Evolutionary conservation across 2,329 filamentous ascomycete species (phyloP).

Genomic region (Cordyceps pruinosa): DNA sequence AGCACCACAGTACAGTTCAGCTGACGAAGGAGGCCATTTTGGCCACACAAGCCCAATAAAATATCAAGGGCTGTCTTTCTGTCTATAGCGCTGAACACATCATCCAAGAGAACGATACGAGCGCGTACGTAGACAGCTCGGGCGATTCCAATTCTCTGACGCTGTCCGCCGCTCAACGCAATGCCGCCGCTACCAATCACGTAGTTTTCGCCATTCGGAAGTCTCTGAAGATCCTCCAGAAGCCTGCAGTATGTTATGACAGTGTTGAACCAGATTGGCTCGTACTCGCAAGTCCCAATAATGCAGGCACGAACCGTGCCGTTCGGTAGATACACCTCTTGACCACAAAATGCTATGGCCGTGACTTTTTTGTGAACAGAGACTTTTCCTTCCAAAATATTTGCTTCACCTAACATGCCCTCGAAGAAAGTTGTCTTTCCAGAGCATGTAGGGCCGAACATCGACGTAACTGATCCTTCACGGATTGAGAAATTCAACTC

Average conservation of each 20-base stretch:
- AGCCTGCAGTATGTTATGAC: not conserved
- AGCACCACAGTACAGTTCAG: not conserved
- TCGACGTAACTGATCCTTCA: not conserved
- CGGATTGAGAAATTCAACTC: not conserved
- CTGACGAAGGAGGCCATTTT: not conserved
- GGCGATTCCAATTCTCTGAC: not conserved
- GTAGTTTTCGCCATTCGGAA: not conserved
- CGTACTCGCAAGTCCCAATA: not conserved
- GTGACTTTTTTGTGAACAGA: not conserved
- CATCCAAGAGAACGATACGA: not conserved
- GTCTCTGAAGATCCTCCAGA: not conserved
- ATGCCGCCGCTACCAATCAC: not conserved
- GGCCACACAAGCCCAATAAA: not conserved
- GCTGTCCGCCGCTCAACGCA: not conserved
- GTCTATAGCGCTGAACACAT: not conserved
- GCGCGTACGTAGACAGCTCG: not conserved
- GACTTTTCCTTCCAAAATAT: not conserved
- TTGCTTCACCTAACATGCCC: not conserved
- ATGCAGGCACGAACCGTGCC: not conserved
- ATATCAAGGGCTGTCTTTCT: not conserved
- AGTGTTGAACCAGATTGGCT: not conserved
- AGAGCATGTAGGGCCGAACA: not conserved
- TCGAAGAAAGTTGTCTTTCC: not conserved
- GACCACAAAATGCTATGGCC: not conserved
- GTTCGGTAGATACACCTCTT: not conserved